phyloP scores from a whole-genome alignment of 2,329 filamentous ascomycete species.

The Aspergillus uvarum region DNA sequence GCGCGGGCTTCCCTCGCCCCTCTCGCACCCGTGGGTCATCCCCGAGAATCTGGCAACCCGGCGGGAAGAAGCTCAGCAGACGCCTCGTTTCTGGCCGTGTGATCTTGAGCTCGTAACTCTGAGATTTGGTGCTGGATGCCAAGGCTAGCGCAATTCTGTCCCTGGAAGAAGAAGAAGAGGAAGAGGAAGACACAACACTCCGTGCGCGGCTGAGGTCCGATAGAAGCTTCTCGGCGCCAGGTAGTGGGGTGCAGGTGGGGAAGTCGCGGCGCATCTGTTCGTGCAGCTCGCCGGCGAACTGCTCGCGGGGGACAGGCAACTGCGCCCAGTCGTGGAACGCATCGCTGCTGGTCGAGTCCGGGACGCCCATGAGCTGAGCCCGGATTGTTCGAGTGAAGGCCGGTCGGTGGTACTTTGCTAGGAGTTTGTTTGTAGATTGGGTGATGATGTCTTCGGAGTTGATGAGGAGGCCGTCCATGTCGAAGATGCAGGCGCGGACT shows the following conservation, averaged over 20 bases:
- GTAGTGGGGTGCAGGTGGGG: conserved; percentile 24
- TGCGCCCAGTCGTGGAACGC: conserved; percentile 36
- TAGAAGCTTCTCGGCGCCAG: conserved; percentile 22
- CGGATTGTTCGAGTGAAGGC: conserved; percentile 18
- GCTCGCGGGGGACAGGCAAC: conserved; percentile 26
- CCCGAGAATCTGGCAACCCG: conserved; percentile 17
- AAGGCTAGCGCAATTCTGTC: conserved; percentile 23
- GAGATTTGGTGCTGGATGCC: conserved; percentile 24
- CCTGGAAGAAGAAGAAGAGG: conserved; percentile 8
- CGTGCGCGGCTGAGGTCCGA: conserved; percentile 18
- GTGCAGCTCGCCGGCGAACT: conserved; percentile 33
- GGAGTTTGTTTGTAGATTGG: conserved; percentile 18
- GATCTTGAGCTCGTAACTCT: conserved; percentile 25
- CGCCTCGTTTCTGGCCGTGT: conserved; percentile 21
- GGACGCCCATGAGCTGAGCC: conserved; percentile 26
- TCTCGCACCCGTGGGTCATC: conserved; percentile 24
- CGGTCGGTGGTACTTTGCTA: conserved; percentile 22
- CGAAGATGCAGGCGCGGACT: conserved; percentile 37
- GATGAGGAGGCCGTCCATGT: conserved; percentile 37
- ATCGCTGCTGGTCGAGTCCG: conserved; percentile 25
- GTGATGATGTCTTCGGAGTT: conserved; percentile 37
- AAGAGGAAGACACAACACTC: not conserved
- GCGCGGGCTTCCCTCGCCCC: conserved; percentile 28
- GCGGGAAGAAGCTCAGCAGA: conserved; percentile 18
- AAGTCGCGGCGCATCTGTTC: conserved; percentile 31